Percentiles rank a stretch among this genome's conserved stretches.
Evolutionary conservation across 371 early-diverging fungal species (phyloP).

Genomic region (Zopfochytrium polystomum): DNA sequence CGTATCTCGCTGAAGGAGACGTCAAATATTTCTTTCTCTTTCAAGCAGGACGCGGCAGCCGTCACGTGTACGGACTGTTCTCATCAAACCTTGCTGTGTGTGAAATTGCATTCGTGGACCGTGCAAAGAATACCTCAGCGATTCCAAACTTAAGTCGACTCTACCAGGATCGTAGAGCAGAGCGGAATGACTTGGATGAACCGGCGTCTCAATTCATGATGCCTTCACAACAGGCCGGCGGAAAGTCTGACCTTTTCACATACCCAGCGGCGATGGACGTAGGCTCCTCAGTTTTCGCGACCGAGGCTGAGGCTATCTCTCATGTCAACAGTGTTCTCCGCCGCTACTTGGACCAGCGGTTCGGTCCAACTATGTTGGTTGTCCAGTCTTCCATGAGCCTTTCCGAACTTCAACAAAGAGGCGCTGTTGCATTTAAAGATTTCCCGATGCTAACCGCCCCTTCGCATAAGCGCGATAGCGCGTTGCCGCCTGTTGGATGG

Average conservation of each 20-base stretch:
- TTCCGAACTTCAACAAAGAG: conserved; percentile 48
- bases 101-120: conserved; percentile 70
- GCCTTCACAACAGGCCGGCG: not conserved
- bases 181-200: conserved; percentile 21
- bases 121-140: conserved; percentile 57
- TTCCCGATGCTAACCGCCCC: conserved; percentile 70
- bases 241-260: conserved; percentile 48
- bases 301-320: conserved; percentile 57
- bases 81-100: conserved; percentile 55
- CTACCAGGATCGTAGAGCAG: conserved; percentile 48
- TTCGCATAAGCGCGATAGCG: conserved; percentile 55
- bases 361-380: conserved; percentile 69
- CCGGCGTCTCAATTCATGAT: conserved; percentile 12
- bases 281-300: conserved; percentile 44
- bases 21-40: conserved; percentile 67
- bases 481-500: conserved; percentile 83
- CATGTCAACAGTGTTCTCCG: conserved; percentile 45
- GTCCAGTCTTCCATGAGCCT: conserved; percentile 44
- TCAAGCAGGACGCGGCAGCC: conserved; percentile 64
- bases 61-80: conserved; percentile 73
- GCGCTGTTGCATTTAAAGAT: conserved; percentile 55
- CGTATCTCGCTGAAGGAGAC: conserved; percentile 27
- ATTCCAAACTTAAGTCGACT: conserved; percentile 66
- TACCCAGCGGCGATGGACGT: conserved; percentile 51
- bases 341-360: conserved; percentile 58